Conservation (phyloP, 1,139 yeast species). For the Blastobotrys capitulatus region DNA sequence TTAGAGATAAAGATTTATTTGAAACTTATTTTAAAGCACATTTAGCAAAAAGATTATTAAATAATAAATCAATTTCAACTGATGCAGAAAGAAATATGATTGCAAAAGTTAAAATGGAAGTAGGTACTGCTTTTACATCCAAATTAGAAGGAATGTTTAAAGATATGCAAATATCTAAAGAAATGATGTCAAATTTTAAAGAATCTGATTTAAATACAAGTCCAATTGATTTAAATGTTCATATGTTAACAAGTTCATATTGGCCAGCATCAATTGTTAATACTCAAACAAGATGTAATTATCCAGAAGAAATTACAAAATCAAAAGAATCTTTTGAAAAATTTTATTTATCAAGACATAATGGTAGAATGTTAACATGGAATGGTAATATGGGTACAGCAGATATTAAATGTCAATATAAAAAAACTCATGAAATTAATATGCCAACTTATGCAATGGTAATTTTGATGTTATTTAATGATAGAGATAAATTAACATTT, state of each 20-base stretch:
- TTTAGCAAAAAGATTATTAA: conserved; percentile 74
- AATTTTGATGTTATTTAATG: conserved; percentile 66
- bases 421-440: conserved; percentile 70
- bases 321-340: conserved; percentile 41
- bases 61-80: conserved; percentile 44
- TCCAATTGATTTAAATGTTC: conserved; percentile 42
- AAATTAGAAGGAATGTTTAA: conserved; percentile 83
- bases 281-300: conserved; percentile 49
- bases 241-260: conserved; percentile 50
- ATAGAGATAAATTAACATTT: conserved; percentile 49
- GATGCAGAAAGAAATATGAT: conserved; percentile 71
- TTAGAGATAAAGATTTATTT: conserved; percentile 82
- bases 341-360: conserved; percentile 57
- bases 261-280: conserved; percentile 58
- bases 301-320: conserved; percentile 44
- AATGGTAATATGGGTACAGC: conserved; percentile 73
- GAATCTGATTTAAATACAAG: conserved; percentile 13
- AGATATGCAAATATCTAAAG: conserved; percentile 68
- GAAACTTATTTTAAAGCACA: conserved; percentile 84
- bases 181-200: conserved; percentile 46
- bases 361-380: conserved; percentile 76
- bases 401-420: conserved; percentile 50
- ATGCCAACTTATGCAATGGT: conserved; percentile 78
- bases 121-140: conserved; percentile 75
- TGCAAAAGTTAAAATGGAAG: conserved; percentile 65